Base-by-base conservation (phyloP, 2,329 filamentous ascomycete genomes). In the Ciborinia camelliae region DNA sequence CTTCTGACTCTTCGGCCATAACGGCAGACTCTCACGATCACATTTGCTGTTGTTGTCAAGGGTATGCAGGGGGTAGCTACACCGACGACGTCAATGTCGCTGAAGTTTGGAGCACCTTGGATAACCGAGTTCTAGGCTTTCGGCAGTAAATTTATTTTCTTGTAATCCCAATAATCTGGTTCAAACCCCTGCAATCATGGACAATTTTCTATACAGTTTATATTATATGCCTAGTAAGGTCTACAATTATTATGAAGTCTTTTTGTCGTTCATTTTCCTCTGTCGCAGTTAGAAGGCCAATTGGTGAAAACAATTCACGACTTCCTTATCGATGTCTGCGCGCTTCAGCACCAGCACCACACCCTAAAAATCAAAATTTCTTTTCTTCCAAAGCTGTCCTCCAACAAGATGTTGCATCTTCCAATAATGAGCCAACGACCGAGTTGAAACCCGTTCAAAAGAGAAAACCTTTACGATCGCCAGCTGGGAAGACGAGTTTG, bases 401-500 rank as follows among this genome's bases (percentile, higher is more conserved):
- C 12, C 80, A 79, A 20, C 77, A 80, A 52, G 63, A 70, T 63
- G 10, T 35, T 32, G n/a, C 48, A 47, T 64, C 55, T 28, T 37
- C 45, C 10, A 52, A 26, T 35, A 15, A n/a, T 10, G 62, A 53
- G 14, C n/a, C 47, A 10, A 9, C 37, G 18, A n/a, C 59, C 1
- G 63, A 65, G 28, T 10, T 41, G 43, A 62, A 62, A 12, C 58
- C 48, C 6, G 35, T 66, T 5, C 70, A 70, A 41, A 75, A 75
- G 72, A 80, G 81, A 64, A 83, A 84, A 68, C 75, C 77, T 8
- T 73, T 76, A n/a, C 77, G 83, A 67, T 78, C 79, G 30, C 79
- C 83, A 4, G 80, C 81, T 30, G 79, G 85, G 52, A 90, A 92
- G 70, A 90, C 88, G 67, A 95, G 91, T 2, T 81, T 97, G 39